A percentile compares a stretch with the other conserved stretches of the same genome.
phyloP scores from a whole-genome alignment of 139 green algal species.

The Micractinium sp. region DNA sequence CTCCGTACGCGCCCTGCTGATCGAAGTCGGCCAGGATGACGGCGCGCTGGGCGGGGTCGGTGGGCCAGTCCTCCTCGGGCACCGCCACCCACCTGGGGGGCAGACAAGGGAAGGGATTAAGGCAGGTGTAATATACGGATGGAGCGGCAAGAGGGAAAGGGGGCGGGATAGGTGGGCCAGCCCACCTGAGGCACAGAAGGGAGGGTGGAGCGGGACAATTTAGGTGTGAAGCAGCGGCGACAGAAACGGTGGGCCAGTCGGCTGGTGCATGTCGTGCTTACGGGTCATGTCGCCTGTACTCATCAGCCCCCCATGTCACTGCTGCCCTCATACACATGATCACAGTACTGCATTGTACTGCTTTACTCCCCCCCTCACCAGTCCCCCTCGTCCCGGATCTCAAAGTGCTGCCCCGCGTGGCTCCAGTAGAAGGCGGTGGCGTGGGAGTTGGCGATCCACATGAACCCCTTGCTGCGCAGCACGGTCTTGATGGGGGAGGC shows the following conservation, averaged over 20 bases:
- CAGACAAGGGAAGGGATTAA: neutral
- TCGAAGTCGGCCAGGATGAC: conserved; percentile 83
- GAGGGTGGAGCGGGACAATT: too few relatives aligned
- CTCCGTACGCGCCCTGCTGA: conserved; percentile 55
- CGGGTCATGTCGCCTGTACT: too few relatives aligned
- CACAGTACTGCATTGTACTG: neutral
- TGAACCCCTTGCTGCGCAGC: conserved; percentile 93
- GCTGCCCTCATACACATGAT: neutral
- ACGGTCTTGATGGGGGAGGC: conserved; percentile 86
- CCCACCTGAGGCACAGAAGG: neutral
- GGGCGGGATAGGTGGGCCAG: neutral
- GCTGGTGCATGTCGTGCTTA: too few relatives aligned
- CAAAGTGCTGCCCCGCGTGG: conserved; percentile 94
- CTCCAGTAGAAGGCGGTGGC: conserved; percentile 89
- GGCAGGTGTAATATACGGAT: neutral
- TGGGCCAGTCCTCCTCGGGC: conserved; percentile 82
- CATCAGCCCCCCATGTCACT: too few relatives aligned
- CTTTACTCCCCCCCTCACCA: conserved; percentile 56
- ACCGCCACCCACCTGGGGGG: conserved; percentile 75
- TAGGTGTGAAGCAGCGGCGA: too few relatives aligned
- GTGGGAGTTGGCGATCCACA: conserved; percentile 91
- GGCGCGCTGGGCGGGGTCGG: conserved; percentile 57
- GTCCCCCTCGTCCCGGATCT: conserved; percentile 90
- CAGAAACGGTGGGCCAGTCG: too few relatives aligned
- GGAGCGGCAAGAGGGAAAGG: neutral